phyloP scores from a whole-genome alignment of 75 land plant genomes.

The Azolla pinnata region DNA sequence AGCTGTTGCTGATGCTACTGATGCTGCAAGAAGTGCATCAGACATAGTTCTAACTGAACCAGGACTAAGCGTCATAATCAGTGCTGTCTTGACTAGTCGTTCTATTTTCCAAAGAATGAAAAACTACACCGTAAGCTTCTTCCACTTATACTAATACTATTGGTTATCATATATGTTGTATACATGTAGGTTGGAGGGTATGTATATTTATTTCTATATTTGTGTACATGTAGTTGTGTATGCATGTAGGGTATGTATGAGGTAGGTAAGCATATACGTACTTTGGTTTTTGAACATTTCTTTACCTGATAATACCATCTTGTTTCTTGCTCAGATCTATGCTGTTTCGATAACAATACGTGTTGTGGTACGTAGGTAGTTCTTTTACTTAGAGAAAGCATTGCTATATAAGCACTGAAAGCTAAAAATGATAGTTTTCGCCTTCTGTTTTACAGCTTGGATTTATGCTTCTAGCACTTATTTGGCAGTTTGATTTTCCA shows the following conservation, averaged over 20 bases:
- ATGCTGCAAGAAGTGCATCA: conserved; percentile 95
- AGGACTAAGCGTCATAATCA: conserved; percentile 89
- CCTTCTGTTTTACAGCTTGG: conserved; percentile 49
- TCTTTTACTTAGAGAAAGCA: too few relatives aligned
- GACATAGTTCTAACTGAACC: conserved; percentile 95
- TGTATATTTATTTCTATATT: too few relatives aligned
- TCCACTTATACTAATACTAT: neutral
- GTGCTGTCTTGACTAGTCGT: conserved; percentile 89
- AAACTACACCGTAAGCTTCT: conserved; percentile 68
- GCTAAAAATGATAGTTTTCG: neutral
- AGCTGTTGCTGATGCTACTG: conserved; percentile 95
- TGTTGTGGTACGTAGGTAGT: conserved; percentile 71
- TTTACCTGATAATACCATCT: too few relatives aligned
- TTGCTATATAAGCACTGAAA: too few relatives aligned
- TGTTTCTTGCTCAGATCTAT: conserved; percentile 65
- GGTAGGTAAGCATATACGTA: too few relatives aligned
- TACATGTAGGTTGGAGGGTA: too few relatives aligned
- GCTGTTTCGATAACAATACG: conserved; percentile 96
- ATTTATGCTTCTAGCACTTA: conserved; percentile 74
- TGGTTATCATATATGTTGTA: too few relatives aligned
- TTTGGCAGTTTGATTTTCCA: conserved; percentile 89
- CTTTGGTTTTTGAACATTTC: too few relatives aligned
- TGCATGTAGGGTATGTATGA: too few relatives aligned
- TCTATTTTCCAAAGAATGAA: conserved; percentile 97
- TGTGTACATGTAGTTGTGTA: too few relatives aligned